Evolutionary conservation across 192 early-diverging fungal genomes (phyloP).

Genomic region (Coemansia sp.): DNA sequence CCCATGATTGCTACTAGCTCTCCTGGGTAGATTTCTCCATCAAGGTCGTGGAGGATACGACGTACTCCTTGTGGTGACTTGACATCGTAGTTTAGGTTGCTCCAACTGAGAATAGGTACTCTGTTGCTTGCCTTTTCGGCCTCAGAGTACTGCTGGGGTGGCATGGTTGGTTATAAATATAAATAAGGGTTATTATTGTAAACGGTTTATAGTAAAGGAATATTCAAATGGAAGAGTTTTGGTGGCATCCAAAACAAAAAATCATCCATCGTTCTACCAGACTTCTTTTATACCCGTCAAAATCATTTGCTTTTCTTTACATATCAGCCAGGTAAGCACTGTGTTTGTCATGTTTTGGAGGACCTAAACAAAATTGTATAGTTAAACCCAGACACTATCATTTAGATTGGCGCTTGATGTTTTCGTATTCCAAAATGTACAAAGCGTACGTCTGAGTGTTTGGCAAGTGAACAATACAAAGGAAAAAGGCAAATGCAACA

Average conservation of each 20-base stretch:
- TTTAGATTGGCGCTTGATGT: not conserved
- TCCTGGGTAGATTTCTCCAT: slow-evolving; percentile 60
- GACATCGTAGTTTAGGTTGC: slow-evolving; percentile 16
- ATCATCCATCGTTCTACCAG: too few relatives aligned
- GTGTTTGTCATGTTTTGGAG: too few relatives aligned
- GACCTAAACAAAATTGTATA: not conserved
- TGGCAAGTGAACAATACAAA: too few relatives aligned
- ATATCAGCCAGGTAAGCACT: too few relatives aligned
- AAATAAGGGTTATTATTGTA: not conserved
- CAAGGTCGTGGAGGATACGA: slow-evolving; percentile 57
- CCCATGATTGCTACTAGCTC: slow-evolving; percentile 81
- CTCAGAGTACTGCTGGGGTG: too few relatives aligned
- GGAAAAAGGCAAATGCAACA: too few relatives aligned
- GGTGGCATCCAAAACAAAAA: too few relatives aligned
- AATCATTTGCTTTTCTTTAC: too few relatives aligned
- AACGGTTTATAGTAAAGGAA: not conserved
- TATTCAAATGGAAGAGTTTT: not conserved
- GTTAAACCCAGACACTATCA: not conserved
- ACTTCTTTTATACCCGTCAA: too few relatives aligned
- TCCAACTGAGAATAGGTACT: slow-evolving; percentile 14
- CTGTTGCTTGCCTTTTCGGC: not conserved
- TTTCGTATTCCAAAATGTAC: not conserved
- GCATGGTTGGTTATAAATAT: not conserved
- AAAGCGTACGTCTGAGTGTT: not conserved
- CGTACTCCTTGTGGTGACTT: slow-evolving; percentile 6